Evolutionary conservation across 75 land plant species (phyloP), one percentile per base, ranked within the genome.

Genomic region (Gnetum montanum): DNA sequence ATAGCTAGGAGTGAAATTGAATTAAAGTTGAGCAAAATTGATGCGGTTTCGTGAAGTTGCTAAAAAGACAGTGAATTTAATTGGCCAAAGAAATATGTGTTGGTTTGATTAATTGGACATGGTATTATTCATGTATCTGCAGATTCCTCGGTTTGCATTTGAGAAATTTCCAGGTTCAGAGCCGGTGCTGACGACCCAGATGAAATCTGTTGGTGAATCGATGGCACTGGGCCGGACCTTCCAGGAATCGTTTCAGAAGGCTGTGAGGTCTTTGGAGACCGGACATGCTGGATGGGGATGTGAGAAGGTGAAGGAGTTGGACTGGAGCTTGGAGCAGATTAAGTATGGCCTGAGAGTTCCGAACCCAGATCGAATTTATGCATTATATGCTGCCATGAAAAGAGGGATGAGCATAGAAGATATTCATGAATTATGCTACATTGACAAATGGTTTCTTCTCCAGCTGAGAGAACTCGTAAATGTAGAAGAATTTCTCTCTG

Each of bases 111-210:
- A n/a, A n/a, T n/a, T n/a, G n/a, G n/a, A n/a, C n/a, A n/a, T 48
- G 50, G 1, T 11, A 2, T 26, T 66, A 30, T n/a, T 12, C 15
- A 19, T 38, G 27, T 51, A 19, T 61, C 12, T 78, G 61, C 81
- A 95, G 99, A 95, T 95, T 66, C 99, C 99, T 23, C 80, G 99
- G 11, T 95, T 95, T 77, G 99, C 99, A 10, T 95, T 95, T 72
- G 99, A 95, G 71, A 95, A 95, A 56, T 95, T 95, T 65, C 99
- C 97, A 38, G 99, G 99, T 20, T 90, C 99, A 29, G 78, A 95
- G 49, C 97, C 99, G 46, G 68, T 95, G 28, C 55, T 95, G 50
- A 83, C 99, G 22, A 95, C 99, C 2, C 99, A 95, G 61, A 95
- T 95, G 99, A 95, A 95, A 47, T 95, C 97, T 43, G 99, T 95